Percentiles rank a stretch among this genome's conserved stretches.
phyloP scores from a whole-genome alignment of 2,329 filamentous ascomycete genomes.

The Botryotinia convoluta region DNA sequence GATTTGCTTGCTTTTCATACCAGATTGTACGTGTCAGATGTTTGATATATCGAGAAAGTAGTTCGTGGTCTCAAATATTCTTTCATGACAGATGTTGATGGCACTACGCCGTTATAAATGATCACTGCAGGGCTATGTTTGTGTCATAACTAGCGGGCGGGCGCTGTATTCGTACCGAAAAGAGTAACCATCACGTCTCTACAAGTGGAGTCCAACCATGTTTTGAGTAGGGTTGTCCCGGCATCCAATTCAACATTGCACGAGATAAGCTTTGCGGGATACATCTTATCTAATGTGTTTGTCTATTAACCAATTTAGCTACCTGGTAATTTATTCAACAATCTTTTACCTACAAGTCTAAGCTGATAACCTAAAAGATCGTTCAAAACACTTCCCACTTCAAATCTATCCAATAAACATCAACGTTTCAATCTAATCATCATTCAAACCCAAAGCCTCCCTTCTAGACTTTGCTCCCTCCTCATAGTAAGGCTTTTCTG shows the following conservation, averaged over 20 bases:
- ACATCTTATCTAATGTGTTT: not conserved
- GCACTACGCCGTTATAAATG: not conserved
- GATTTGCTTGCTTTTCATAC: not conserved
- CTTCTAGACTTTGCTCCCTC: slow-evolving; percentile 62
- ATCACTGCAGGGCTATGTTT: not conserved
- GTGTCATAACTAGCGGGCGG: not conserved
- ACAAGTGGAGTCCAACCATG: not conserved
- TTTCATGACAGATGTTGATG: not conserved
- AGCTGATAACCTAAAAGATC: not conserved
- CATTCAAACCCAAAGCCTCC: slow-evolving; percentile 62
- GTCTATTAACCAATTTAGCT: not conserved
- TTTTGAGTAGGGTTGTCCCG: not conserved
- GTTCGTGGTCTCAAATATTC: not conserved
- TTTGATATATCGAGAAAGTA: not conserved
- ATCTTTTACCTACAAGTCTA: not conserved
- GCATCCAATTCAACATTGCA: not conserved
- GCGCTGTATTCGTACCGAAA: not conserved
- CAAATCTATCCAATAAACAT: not conserved
- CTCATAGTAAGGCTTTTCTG: slow-evolving; percentile 69
- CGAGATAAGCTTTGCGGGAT: not conserved
- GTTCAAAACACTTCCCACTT: not conserved
- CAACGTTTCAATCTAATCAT: slow-evolving; percentile 38
- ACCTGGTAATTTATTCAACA: not conserved
- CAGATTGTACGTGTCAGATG: not conserved
- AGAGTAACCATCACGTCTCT: not conserved